Conservation (phyloP, 805 yeast species). For the Kazachstania taianensis region DNA sequence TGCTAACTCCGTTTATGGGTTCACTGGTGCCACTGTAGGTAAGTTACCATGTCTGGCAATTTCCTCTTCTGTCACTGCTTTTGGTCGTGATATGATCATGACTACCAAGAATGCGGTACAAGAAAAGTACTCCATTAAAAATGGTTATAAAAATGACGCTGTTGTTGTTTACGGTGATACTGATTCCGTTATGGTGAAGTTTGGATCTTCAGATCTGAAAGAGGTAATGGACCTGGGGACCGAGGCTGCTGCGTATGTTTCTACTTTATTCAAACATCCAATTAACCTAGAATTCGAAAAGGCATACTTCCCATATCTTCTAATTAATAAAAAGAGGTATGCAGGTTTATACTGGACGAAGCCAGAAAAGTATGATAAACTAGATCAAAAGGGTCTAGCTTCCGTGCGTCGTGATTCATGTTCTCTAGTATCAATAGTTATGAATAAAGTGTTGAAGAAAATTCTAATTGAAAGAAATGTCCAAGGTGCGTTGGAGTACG, state of each 20-base stretch:
- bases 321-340: conserved; percentile 92
- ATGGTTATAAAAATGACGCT: conserved; percentile 79
- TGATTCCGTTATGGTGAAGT: conserved; percentile 97
- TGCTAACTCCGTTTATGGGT: conserved; percentile 97
- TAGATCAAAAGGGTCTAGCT: conserved; percentile 98
- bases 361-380: conserved; percentile 84
- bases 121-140: conserved; percentile 61
- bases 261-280: conserved; percentile 69
- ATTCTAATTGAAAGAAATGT: conserved; percentile 85
- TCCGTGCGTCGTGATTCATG: conserved; percentile 98
- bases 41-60: conserved; percentile 93
- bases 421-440: conserved; percentile 85
- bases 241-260: conserved; percentile 86
- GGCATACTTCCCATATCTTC: conserved; percentile 86
- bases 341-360: conserved; percentile 97
- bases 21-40: conserved; percentile 98
- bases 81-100: conserved; percentile 96
- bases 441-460: conserved; percentile 77
- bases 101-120: conserved; percentile 80
- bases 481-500: conserved; percentile 71
- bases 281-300: conserved; percentile 94
- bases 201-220: conserved; percentile 70
- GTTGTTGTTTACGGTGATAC: conserved; percentile 96
- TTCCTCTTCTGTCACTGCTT: conserved; percentile 90
- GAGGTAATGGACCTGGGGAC: conserved; percentile 88